Base-by-base conservation (phyloP, 345 rosid species). In the Sapria himalayana region DNA sequence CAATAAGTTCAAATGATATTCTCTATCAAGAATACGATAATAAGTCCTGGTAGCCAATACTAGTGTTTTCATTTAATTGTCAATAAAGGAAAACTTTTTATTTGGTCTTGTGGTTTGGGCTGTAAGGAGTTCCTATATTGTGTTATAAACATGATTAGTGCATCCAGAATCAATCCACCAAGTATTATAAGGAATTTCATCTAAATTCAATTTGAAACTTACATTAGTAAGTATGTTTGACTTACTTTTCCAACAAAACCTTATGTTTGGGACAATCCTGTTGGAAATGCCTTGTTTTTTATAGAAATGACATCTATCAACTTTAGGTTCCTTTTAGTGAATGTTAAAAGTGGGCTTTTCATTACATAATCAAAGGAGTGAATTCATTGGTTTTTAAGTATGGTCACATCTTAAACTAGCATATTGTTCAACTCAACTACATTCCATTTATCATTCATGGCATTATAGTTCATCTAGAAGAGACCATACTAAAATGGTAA, bases 131-230 rank as follows among this genome's bases (percentile, higher is more conserved):
- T 16, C 49, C 1, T 44, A 21, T 15, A 39, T 39, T 9, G 43
- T 16, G 12, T 44, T 44, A 1, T 20, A 33, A 44, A 45, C 50
- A 31, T 32, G 40, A 31, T 18, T 22, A 13, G 25, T 33, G 22
- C n/a, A 15, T 19, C 39, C 40, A 32, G 25, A 29, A 29, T 44
- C 37, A 44, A 44, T 29, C 49, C 38, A 44, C 49, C 48, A 44
- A 44, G 23, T 29, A 44, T 29, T 29, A 44, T 16, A 19, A 44
- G 49, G 23, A 27, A 33, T 38, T 29, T 44, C 23, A 0, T 10
- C n/a, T 9, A 44, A 17, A 10, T 17, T 44, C 17, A 38, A 44
- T 44, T 44, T 5, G 24, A 44, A 44, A 31, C 49, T 16, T 44
- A 44, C 1, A 5, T 22, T 22, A 14, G 15, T 19, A n/a, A 42